A percentile compares a stretch with the other conserved stretches of the same genome.
phyloP scores from a whole-genome alignment of 2,329 filamentous ascomycete species.

The Trichoderma gracile region DNA sequence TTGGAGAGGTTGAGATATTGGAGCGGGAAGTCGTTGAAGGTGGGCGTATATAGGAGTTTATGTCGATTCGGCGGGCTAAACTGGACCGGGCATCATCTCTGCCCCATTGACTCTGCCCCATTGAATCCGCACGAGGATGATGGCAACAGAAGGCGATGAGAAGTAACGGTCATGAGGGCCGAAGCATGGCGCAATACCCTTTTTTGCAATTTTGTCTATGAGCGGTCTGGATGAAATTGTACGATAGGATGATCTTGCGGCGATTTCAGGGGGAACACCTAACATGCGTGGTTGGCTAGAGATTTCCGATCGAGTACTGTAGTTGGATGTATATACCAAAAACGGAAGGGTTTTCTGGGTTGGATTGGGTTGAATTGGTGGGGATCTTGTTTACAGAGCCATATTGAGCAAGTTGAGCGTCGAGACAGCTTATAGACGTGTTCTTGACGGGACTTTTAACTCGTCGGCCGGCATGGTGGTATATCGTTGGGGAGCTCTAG shows the following conservation, averaged over 20 bases:
- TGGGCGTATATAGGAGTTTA: conserved; percentile 44
- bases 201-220: too few relatives aligned
- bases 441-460: background rate
- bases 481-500: too few relatives aligned
- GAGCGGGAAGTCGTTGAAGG: conserved; percentile 65
- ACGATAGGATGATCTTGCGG: background rate
- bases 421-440: background rate
- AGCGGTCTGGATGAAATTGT: background rate
- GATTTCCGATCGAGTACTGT: too few relatives aligned
- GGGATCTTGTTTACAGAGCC: background rate
- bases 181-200: background rate
- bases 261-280: background rate
- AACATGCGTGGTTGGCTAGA: too few relatives aligned
- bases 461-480: too few relatives aligned
- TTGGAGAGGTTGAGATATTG: conserved; percentile 64
- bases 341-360: background rate
- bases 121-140: background rate
- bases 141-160: background rate
- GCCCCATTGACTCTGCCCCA: too few relatives aligned
- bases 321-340: conserved; percentile 18
- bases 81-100: background rate
- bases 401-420: background rate
- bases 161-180: background rate
- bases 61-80: background rate
- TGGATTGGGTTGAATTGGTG: background rate